Conservation (phyloP, 2,329 filamentous ascomycete genomes). For the Hypoxylon sp. region DNA sequence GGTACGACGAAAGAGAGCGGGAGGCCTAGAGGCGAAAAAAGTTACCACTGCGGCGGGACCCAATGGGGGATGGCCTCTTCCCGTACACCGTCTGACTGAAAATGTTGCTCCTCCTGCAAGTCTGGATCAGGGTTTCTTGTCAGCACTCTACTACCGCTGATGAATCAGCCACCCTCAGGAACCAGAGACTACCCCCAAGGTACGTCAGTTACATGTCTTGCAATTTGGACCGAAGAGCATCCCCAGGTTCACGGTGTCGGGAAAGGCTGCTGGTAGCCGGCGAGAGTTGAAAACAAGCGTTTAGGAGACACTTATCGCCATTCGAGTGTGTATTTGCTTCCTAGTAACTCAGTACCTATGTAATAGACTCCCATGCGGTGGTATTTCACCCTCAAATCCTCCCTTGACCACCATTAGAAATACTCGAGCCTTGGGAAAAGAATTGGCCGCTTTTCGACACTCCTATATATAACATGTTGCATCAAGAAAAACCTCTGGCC, state of each 20-base stretch:
- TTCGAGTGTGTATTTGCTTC: conserved; percentile 30
- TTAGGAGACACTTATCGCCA: conserved; percentile 5
- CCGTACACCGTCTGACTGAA: background rate
- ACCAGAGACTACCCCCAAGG: conserved; percentile 3
- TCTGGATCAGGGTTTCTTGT: conserved; percentile 29
- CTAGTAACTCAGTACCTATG: background rate
- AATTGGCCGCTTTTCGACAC: conserved; percentile 10
- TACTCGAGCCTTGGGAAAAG: conserved; percentile 15
- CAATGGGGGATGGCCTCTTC: conserved; percentile 21
- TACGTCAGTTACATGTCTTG: background rate
- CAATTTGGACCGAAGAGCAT: background rate
- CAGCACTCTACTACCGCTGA: conserved; percentile 32
- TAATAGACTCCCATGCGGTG: background rate
- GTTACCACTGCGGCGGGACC: conserved; percentile 39
- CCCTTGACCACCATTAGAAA: conserved; percentile 29
- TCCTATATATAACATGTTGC: conserved; percentile 22
- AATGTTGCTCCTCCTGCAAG: conserved; percentile 24
- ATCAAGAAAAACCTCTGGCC: conserved; percentile 13
- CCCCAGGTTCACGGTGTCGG: background rate
- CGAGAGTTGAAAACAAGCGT: conserved; percentile 4
- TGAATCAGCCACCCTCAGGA: conserved; percentile 24
- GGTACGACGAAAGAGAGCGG: conserved; percentile 26
- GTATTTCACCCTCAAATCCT: background rate
- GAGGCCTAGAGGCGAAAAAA: conserved; percentile 21
- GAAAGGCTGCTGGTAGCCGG: background rate